Evolutionary conservation across 257 asterid species (phyloP).

Genomic region (Cynanchum wilfordii): DNA sequence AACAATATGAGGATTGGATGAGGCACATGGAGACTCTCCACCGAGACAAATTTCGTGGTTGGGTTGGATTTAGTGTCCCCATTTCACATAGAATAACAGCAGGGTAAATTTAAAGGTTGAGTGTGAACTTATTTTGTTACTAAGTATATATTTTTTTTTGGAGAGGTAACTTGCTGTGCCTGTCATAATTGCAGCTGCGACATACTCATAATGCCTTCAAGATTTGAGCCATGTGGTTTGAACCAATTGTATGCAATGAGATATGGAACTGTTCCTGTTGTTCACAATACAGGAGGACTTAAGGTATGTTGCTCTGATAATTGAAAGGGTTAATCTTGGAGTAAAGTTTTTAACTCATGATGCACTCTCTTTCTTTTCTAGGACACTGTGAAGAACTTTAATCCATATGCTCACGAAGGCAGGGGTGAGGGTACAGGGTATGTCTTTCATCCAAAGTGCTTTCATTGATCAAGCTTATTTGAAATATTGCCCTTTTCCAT

Average conservation of each 20-base stretch:
- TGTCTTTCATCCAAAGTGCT: slow-evolving; percentile 23
- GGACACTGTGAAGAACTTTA: slow-evolving; percentile 80
- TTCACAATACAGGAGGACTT: slow-evolving; percentile 92
- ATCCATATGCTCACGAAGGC: slow-evolving; percentile 71
- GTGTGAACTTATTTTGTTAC: neutral
- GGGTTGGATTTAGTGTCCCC: slow-evolving; percentile 98
- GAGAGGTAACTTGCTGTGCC: slow-evolving; percentile 6
- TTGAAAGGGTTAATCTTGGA: neutral
- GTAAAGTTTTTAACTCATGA: neutral
- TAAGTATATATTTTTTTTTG: neutral
- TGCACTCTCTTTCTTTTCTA: slow-evolving; percentile 17
- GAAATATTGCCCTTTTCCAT: neutral
- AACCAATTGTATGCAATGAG: slow-evolving; percentile 94
- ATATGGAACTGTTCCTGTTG: slow-evolving; percentile 91
- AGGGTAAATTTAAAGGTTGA: slow-evolving; percentile 46
- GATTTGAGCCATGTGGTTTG: slow-evolving; percentile 97
- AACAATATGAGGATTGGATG: slow-evolving; percentile 98
- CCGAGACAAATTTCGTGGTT: slow-evolving; percentile 73
- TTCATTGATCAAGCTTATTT: neutral
- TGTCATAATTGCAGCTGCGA: slow-evolving; percentile 64
- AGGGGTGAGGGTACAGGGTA: slow-evolving; percentile 92
- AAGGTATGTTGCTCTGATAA: slow-evolving; percentile 45
- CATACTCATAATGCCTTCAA: slow-evolving; percentile 85
- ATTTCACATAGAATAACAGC: slow-evolving; percentile 84
- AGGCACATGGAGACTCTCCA: slow-evolving; percentile 55